Conservation (phyloP, 1,139 yeast species). For the Kodamaea ohmeri region DNA sequence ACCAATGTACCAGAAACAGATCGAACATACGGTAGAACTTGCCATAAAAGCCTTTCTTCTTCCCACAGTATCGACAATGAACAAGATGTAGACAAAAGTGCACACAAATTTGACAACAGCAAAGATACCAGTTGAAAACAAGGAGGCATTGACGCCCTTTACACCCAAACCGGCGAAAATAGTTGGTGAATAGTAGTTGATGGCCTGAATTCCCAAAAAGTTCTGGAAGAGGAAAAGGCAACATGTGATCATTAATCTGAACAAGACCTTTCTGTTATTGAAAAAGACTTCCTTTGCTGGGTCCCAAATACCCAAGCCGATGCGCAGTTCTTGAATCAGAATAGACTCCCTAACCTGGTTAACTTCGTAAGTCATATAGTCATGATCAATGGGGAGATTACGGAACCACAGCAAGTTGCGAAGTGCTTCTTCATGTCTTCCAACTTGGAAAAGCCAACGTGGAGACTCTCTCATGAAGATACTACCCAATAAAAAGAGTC, state of each 20-base stretch:
- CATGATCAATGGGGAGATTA: conserved; percentile 35
- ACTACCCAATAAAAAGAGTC: conserved; percentile 36
- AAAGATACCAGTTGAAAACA: conserved; percentile 44
- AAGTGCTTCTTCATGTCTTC: conserved; percentile 33
- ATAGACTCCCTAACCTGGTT: conserved; percentile 25
- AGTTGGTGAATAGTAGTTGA: conserved; percentile 46
- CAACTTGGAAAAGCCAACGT: conserved; percentile 40
- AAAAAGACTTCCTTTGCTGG: conserved; percentile 38
- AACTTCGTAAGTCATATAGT: conserved; percentile 38
- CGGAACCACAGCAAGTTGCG: conserved; percentile 40
- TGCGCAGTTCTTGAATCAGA: conserved; percentile 26
- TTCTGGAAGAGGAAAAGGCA: conserved; percentile 40
- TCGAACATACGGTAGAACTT: conserved; percentile 35
- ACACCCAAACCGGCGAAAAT: conserved; percentile 41
- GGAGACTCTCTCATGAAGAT: conserved; percentile 40
- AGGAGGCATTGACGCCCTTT: conserved; percentile 38
- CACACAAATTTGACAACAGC: conserved; percentile 42
- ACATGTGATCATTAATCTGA: conserved; percentile 34
- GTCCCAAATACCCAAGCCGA: conserved; percentile 40
- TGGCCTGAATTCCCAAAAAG: conserved; percentile 46
- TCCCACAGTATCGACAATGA: conserved; percentile 40
- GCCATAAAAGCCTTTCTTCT: conserved; percentile 40
- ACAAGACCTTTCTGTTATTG: conserved; percentile 27
- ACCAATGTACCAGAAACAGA: conserved; percentile 47
- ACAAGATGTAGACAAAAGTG: conserved; percentile 35